Conservation (phyloP, 768 basidiomycete genomes). For the Phaffia tasmanica region DNA sequence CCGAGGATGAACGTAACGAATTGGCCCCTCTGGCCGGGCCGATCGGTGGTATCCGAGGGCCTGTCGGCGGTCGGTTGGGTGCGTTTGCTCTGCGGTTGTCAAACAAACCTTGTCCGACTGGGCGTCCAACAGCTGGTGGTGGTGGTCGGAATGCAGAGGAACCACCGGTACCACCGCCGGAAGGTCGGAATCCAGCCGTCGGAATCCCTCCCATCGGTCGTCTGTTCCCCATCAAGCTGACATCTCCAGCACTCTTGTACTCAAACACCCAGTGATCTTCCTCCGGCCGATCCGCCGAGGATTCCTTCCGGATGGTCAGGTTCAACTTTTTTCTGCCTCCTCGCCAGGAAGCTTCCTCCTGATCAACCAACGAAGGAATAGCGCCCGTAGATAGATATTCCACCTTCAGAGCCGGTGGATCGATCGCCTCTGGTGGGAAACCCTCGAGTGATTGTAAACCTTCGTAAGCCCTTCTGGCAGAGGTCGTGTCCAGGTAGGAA, state of each 20-base stretch:
- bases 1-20: too few species aligned
- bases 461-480: conserved; percentile 16
- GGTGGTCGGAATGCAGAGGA: too few species aligned
- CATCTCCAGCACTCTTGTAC: conserved; percentile 16
- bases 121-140: too few species aligned
- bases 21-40: too few species aligned
- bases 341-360: conserved; percentile 36
- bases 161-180: too few species aligned
- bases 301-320: conserved; percentile 27
- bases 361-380: conserved; percentile 31
- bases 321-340: conserved; percentile 35
- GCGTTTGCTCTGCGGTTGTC: too few species aligned
- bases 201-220: too few species aligned
- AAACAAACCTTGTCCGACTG: too few species aligned
- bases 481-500: neutral
- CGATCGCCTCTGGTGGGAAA: conserved; percentile 11
- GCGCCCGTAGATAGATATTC: conserved; percentile 33
- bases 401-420: conserved; percentile 26
- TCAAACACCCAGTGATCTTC: conserved; percentile 27
- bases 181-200: too few species aligned
- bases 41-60: too few species aligned
- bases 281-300: neutral
- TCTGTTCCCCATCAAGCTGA: neutral
- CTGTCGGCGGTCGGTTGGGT: too few species aligned
- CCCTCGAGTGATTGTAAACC: conserved; percentile 5